phyloP scores from a whole-genome alignment of 164 flowering plant species.

The Aristolochia contorta region DNA sequence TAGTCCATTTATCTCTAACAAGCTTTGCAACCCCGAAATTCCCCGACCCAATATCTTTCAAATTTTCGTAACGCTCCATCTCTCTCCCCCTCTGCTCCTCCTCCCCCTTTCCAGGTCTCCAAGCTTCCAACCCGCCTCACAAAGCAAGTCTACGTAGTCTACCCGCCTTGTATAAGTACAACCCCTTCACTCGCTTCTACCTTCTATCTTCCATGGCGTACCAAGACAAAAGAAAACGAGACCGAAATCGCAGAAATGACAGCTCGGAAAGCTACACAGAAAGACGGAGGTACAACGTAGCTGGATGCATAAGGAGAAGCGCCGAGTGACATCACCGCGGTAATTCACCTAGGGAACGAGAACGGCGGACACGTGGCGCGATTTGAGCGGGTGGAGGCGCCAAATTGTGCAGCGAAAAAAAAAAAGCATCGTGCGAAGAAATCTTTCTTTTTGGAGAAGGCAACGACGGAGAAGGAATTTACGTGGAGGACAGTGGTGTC shows the following conservation, averaged over 20 bases:
- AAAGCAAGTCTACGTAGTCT: too few species aligned
- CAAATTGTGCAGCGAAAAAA: neutral
- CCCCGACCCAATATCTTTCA: constrained; percentile 66
- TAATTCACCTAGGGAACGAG: neutral
- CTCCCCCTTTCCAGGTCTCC: too few species aligned
- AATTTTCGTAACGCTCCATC: constrained; percentile 59
- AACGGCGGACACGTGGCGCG: neutral
- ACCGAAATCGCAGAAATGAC: too few species aligned
- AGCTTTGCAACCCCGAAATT: constrained; percentile 73
- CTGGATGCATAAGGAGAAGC: too few species aligned
- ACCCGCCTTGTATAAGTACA: too few species aligned
- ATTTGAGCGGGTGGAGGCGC: neutral
- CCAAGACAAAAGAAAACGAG: too few species aligned
- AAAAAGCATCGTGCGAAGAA: too few species aligned
- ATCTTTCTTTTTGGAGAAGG: neutral
- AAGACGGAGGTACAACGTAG: too few species aligned
- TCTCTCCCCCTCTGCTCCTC: neutral
- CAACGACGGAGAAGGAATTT: constrained; percentile 4
- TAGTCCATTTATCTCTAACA: constrained; percentile 42
- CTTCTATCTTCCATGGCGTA: too few species aligned
- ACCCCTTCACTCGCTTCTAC: too few species aligned
- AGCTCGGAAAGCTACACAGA: too few species aligned
- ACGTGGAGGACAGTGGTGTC: neutral
- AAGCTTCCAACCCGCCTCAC: neutral
- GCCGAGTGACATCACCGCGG: neutral